These are phyloP conservation scores for Poa pratensis DNA, from an alignment of 176 grass and related monocot genomes.

Conservation along the genomic window DNA sequence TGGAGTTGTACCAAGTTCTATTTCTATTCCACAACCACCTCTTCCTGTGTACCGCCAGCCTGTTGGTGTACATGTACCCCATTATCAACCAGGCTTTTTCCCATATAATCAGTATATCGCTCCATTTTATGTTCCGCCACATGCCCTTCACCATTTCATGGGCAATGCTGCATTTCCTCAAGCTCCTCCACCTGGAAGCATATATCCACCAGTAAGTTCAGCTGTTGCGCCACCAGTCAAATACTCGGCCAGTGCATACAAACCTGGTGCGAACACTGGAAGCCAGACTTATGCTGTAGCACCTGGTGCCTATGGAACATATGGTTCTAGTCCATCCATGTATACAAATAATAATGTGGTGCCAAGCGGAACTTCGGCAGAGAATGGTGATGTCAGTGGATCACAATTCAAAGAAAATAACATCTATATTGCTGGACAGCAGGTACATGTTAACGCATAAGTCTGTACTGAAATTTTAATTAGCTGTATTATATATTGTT, in stretches of 20 bases:
- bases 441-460: slow-evolving; percentile 50
- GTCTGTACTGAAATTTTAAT: slow-evolving; percentile 18
- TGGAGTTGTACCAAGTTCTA: slow-evolving; percentile 62
- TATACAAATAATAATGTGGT: slow-evolving; percentile 54
- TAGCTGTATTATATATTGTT: slow-evolving; percentile 14
- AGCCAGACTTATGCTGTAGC: slow-evolving; percentile 63
- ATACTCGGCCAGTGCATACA: slow-evolving; percentile 67
- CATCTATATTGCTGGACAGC: slow-evolving; percentile 72
- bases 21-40: slow-evolving; percentile 74
- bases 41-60: slow-evolving; percentile 76
- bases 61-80: slow-evolving; percentile 73
- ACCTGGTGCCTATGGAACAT: slow-evolving; percentile 64
- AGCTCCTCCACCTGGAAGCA: slow-evolving; percentile 62
- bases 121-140: slow-evolving; percentile 68
- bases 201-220: slow-evolving; percentile 70
- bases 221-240: slow-evolving; percentile 56
- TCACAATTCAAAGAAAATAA: slow-evolving; percentile 88
- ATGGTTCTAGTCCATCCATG: slow-evolving; percentile 64
- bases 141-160: slow-evolving; percentile 74
- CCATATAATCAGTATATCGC: slow-evolving; percentile 81
- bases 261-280: slow-evolving; percentile 71
- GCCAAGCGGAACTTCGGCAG: slow-evolving; percentile 58
- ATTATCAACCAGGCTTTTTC: slow-evolving; percentile 67
- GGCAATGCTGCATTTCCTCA: slow-evolving; percentile 73
- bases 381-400: slow-evolving; percentile 62